A percentile compares a stretch with the other conserved stretches of the same genome.
phyloP scores from a whole-genome alignment of 2,329 filamentous ascomycete genomes.

The Rhytidhysteron rufulum region DNA sequence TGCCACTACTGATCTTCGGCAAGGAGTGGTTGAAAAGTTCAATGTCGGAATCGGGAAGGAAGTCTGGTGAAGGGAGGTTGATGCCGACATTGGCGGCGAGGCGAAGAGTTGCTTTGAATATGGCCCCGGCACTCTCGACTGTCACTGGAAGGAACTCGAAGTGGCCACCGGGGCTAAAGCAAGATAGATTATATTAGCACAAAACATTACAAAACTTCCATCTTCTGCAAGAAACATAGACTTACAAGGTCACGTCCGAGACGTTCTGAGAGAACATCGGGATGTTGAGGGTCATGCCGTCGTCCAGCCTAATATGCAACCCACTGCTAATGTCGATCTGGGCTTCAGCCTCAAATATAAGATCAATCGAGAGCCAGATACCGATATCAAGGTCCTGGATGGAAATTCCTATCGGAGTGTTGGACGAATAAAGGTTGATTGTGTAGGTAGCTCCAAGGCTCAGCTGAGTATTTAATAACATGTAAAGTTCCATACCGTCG shows the following conservation, averaged over 20 bases:
- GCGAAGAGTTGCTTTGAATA: slow-evolving; percentile 47
- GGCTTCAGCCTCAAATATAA: slow-evolving; percentile 48
- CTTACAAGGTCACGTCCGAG: slow-evolving; percentile 50
- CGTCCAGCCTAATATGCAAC: slow-evolving; percentile 54
- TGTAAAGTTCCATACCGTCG: slow-evolving; percentile 51
- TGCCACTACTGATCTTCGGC: slow-evolving; percentile 38
- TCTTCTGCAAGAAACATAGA: no score
- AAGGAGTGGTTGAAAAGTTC: slow-evolving; percentile 6
- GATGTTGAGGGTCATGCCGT: slow-evolving; percentile 48
- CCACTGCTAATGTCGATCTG: slow-evolving; percentile 51
- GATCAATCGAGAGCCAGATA: slow-evolving; percentile 47
- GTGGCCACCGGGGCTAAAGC: slow-evolving; percentile 47
- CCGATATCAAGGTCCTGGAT: slow-evolving; percentile 43
- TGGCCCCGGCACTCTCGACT: slow-evolving; percentile 42
- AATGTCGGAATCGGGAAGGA: neutral
- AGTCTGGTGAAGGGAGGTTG: slow-evolving; percentile 5
- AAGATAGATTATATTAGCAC: neutral
- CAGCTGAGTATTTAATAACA: slow-evolving; percentile 45
- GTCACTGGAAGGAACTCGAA: slow-evolving; percentile 58
- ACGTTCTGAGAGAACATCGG: slow-evolving; percentile 50
- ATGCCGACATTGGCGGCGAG: slow-evolving; percentile 45
- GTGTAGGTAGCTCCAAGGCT: slow-evolving; percentile 44
- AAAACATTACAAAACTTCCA: no score
- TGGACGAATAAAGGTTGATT: slow-evolving; percentile 47
- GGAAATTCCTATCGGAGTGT: slow-evolving; percentile 42